Evolutionary conservation across 164 flowering plant genomes (phyloP), one percentile per base, ranked within the genome.

Genomic region (Saururus chinensis): DNA sequence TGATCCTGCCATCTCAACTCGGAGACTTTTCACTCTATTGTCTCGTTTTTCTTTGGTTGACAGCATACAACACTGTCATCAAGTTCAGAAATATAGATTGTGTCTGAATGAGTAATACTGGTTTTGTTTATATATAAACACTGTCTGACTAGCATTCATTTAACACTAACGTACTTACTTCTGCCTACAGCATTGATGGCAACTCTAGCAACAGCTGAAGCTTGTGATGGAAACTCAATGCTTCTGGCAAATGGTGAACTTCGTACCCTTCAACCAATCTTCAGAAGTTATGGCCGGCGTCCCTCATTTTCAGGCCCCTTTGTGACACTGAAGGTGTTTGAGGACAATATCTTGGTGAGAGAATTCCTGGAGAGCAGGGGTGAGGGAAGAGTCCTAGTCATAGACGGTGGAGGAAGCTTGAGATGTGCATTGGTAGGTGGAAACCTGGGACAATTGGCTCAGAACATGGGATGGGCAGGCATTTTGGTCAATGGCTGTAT

Each of bases 341-440:
- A 88, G 66, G 89, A 84, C 77, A 88, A 88, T 66, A 86, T 84
- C 54, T 57, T 85, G 70, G 89, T 85, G 1, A 65, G 92, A 60
- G 75, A 80, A 66, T 64, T 79, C 58, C 76, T 88, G 11, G 91
- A 84, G 72, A 78, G 67, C 51, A 80, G 51, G 68, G 91, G 95
- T 1, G 88, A 84, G 35, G 89, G 95, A 41, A 73, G 89, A 66
- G 87, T 88, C 52, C 66, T 88, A 9, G 88, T 84, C n/a, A 73
- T 88, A 24, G 91, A 85, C 57, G 91, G 91, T 19, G 89, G 86
- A 13, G 91, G 85, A 11, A 88, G 95, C 81, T 70, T 66, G 73
- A 77, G 89, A 67, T 85, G 92, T 66, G 92, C 95, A 7, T 40
- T 88, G 40, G 68, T 88, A 25, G 95, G 92, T 19, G 92, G 95